These are phyloP conservation scores for Aspergillus haitiensis DNA, from an alignment of 495 filamentous ascomycete genomes.

Conservation along the genomic window DNA sequence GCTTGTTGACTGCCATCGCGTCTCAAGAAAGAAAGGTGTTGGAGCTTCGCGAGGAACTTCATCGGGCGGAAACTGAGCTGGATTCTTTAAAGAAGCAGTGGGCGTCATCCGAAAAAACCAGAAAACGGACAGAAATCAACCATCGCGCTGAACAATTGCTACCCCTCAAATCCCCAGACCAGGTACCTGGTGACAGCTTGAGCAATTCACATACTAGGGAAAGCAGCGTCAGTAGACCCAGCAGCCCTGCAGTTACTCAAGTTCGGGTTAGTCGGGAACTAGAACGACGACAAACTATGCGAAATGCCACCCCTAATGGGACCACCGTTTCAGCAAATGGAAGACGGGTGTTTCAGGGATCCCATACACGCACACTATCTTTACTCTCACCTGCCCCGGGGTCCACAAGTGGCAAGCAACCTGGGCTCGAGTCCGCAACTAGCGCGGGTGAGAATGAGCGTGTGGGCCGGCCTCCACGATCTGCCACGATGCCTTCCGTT, in stretches of 20 bases:
- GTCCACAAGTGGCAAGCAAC: conserved; percentile 32
- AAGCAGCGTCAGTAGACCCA: conserved; percentile 33
- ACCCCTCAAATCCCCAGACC: conserved; percentile 50
- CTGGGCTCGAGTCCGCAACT: conserved; percentile 21
- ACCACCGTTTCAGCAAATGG: conserved; percentile 46
- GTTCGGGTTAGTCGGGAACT: conserved; percentile 46
- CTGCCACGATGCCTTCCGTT: conserved; percentile 48
- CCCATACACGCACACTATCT: conserved; percentile 80
- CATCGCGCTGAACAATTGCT: conserved; percentile 56
- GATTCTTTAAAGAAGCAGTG: conserved; percentile 77
- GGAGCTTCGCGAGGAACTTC: conserved; percentile 85
- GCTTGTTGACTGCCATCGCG: conserved; percentile 85
- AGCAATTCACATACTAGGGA: conserved; percentile 30
- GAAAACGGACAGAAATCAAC: conserved; percentile 66
- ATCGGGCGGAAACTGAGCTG: conserved; percentile 76
- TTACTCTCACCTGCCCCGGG: conserved; percentile 67
- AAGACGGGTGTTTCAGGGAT: conserved; percentile 66
- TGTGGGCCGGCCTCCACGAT: conserved; percentile 43
- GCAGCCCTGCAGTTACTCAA: conserved; percentile 35
- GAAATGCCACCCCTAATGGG: conserved; percentile 34
- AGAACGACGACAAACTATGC: conserved; percentile 51
- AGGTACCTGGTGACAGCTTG: conserved; percentile 23
- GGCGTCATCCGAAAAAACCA: conserved; percentile 73
- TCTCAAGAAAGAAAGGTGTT: conserved; percentile 91
- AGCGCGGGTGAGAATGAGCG: conserved; percentile 34